Base-by-base conservation (phyloP, 129 eudicot genomes). In the Glebionis coronaria region DNA sequence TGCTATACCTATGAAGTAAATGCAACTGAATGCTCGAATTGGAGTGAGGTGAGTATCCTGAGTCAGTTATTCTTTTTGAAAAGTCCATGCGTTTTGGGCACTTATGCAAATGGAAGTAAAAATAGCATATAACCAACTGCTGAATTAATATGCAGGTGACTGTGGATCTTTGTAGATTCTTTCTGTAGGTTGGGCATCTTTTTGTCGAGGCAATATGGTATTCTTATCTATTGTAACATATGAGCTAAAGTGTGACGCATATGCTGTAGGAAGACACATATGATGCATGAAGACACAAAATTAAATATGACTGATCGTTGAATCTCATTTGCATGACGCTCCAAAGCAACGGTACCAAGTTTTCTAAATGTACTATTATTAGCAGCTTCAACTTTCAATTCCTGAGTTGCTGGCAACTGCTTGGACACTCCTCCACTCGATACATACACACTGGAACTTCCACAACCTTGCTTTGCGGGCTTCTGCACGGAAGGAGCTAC, bases 401-500 rank as follows among this genome's bases (percentile, higher is more conserved):
- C 87, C 20, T 61, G 81, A 27, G 27, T 74, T 68, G 79, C 68
- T 15, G 82, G 63, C 52, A 78, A 49, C 7, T 53, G 73, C 65
- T 77, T 84, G 72, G 84, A 75, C 72, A 78, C 84, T 14, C 88
- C 96, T n/a, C n/a, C n/a, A 59, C 88, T 79, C 31, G 84, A 73
- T 47, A 23, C 21, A 68, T 25, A 67, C 11, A 79, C n/a, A n/a
- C n/a, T n/a, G n/a, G n/a, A n/a, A n/a, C n/a, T n/a, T n/a, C n/a
- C n/a, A n/a, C n/a, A n/a, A n/a, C n/a, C n/a, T n/a, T n/a, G n/a
- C n/a, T n/a, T n/a, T n/a, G n/a, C n/a, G n/a, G n/a, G n/a, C n/a
- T n/a, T n/a, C n/a, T n/a, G n/a, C n/a, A n/a, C n/a, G n/a, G n/a
- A n/a, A n/a, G n/a, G n/a, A n/a, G n/a, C n/a, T n/a, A n/a, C n/a